These are phyloP conservation scores for Saturnispora galanensis DNA, from an alignment of 805 yeast genomes.

Conservation along the genomic window DNA sequence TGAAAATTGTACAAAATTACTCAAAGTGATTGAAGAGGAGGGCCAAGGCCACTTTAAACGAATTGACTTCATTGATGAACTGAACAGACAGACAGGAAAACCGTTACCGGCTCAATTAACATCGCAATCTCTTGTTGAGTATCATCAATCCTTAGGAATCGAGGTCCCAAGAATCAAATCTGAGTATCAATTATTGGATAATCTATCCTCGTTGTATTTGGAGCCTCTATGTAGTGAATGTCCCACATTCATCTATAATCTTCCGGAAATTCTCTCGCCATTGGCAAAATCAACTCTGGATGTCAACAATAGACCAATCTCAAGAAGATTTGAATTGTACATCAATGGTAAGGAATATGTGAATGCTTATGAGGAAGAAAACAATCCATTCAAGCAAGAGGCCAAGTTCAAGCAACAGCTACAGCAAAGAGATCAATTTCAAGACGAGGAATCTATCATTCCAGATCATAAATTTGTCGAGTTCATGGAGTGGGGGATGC, in stretches of 20 bases:
- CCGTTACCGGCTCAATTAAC: constrained; percentile 33
- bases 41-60: constrained; percentile 27
- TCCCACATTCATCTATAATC: constrained; percentile 73
- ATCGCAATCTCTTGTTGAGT: constrained; percentile 31
- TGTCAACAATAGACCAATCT: constrained; percentile 22
- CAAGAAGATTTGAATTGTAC: constrained; percentile 77
- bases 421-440: constrained; percentile 32
- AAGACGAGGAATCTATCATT: constrained; percentile 53
- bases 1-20: constrained; percentile 15
- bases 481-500: constrained; percentile 86
- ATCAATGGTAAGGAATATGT: constrained; percentile 72
- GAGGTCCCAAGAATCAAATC: constrained; percentile 32
- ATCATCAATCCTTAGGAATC: constrained; percentile 30
- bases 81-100: constrained; percentile 45
- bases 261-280: constrained; percentile 82
- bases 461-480: constrained; percentile 67
- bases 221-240: constrained; percentile 50
- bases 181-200: constrained; percentile 32
- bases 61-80: constrained; percentile 57
- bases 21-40: constrained; percentile 9
- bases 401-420: constrained; percentile 56
- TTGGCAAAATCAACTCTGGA: constrained; percentile 57
- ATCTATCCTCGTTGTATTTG: constrained; percentile 32
- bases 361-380: constrained; percentile 96
- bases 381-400: constrained; percentile 66